Evolutionary conservation across 192 early-diverging fungal species (phyloP), one percentile per base, ranked within the genome.

Genomic region (Dissophora ornata): DNA sequence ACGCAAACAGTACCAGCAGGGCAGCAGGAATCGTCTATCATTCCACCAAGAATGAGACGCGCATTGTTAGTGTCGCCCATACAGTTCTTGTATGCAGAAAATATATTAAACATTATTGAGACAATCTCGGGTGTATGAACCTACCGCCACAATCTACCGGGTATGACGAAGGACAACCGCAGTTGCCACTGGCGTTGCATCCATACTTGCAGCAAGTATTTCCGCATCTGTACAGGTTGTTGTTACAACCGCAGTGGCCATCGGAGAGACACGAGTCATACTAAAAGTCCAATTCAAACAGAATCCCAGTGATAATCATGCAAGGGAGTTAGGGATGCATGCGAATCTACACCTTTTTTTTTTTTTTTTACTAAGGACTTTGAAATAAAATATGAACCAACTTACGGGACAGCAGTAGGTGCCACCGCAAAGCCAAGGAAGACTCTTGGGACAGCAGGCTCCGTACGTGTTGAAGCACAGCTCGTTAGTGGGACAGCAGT

Each of bases 371-470:
- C n/a, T n/a, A n/a, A n/a, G n/a, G n/a, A n/a, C n/a, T n/a, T n/a
- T n/a, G 16, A 47, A 25, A 8, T 34, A 4, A 18, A 54, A 1
- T 5, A 9, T 9, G 36, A 6, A 38, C 7, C 13, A 13, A 54
- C 66, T 68, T 68, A 69, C 67, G 45, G 57, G 67, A 41, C 67
- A 69, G 45, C 68, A 70, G 44, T 70, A 56, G 4, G 33, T 44
- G 9, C 45, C 44, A 19, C 41, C 41, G 52, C 68, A 70, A 30
- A 42, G 22, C 38, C 42, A 70, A 0, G 29, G 49, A 1, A 26
- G 21, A 18, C 0, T 8, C 10, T 6, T 28, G 24, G 42, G 33
- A 32, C 68, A 70, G 59, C 68, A 70, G 3, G 42, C 38, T 10
- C 33, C 21, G 16, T 3, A 5, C 0, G 30, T 2, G 2, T 15